Base-by-base conservation (phyloP, 305 asterid genomes). In the Fraxinus sp. region DNA sequence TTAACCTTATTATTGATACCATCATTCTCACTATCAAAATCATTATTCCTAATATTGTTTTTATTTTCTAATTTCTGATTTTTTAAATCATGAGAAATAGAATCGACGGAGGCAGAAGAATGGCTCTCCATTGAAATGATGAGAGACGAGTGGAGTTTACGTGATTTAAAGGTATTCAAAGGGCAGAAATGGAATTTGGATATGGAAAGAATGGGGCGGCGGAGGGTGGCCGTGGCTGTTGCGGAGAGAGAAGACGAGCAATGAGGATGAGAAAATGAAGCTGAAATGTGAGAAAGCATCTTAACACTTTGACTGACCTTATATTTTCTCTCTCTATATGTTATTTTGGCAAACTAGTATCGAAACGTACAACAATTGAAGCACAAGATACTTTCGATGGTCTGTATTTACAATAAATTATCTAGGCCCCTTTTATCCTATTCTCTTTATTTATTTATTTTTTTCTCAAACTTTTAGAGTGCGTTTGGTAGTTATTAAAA, bases 51-150 rank as follows among this genome's bases (percentile, higher is more conserved):
- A 14, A 32, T 28, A 20, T 16, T 71, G 7, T 32, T 79, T 64
- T 26, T 30, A 79, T 77, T 62, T 7, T 83, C 89, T 82, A 94
- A 79, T 22, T 73, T 88, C 70, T 93, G 97, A 52, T 86, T 93
- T 81, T 89, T 90, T 83, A 94, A 90, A 86, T 84, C 91, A 18
- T 90, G 90, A 70, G 97, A 84, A 78, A 95, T 86, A 70, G 95
- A 91, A 68, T 94, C 97, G 44, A 88, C 87, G 80, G 95, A 82
- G 71, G 89, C 80, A 41, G 97, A 57, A 13, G 92, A 79, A 73
- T 66, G 70, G 62, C 82, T 76, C 77, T 90, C 97, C 95, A 91
- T 93, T 0, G 90, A 30, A 76, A 84, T 86, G 73, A 57, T 77
- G 87, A 85, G 39, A 83, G 88, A 76, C 39, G 70, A 80, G 82